A percentile compares a stretch with the other conserved stretches of the same genome.
These are phyloP conservation scores for Trichophaea hybrida DNA, from an alignment of 2,329 filamentous ascomycete species.

Conservation along the genomic window DNA sequence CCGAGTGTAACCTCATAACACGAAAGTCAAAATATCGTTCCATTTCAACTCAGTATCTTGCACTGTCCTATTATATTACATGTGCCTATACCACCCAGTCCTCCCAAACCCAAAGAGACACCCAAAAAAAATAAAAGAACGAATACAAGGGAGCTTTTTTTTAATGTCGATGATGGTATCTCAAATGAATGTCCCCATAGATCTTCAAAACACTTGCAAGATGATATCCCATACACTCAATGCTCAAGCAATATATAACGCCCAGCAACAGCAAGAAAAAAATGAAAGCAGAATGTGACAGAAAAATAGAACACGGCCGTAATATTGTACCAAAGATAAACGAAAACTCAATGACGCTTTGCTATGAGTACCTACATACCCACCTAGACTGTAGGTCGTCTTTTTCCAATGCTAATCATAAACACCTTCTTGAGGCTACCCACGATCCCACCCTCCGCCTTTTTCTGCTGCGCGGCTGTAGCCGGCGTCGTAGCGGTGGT, in stretches of 20 bases:
- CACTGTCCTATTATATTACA: too few species aligned
- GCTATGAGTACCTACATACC: too few species aligned
- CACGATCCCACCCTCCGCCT: neutral
- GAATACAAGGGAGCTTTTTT: neutral
- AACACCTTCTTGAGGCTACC: neutral
- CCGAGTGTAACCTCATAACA: too few species aligned
- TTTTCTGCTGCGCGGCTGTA: neutral
- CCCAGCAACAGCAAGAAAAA: neutral
- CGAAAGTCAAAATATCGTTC: too few species aligned
- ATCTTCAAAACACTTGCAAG: neutral
- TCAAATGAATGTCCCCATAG: too few species aligned
- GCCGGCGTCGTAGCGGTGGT: neutral
- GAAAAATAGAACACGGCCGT: neutral
- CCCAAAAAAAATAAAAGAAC: neutral
- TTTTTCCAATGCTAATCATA: neutral
- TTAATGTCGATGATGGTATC: neutral
- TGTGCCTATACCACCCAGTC: too few species aligned
- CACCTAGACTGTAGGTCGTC: neutral
- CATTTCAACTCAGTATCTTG: too few species aligned
- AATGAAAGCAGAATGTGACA: neutral
- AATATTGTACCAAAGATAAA: neutral
- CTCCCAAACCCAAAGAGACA: neutral
- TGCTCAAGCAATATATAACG: neutral
- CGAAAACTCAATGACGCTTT: neutral
- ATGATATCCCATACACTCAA: neutral